phyloP scores from a whole-genome alignment of 371 early-diverging fungal species.

The Rhizopus delemar region DNA sequence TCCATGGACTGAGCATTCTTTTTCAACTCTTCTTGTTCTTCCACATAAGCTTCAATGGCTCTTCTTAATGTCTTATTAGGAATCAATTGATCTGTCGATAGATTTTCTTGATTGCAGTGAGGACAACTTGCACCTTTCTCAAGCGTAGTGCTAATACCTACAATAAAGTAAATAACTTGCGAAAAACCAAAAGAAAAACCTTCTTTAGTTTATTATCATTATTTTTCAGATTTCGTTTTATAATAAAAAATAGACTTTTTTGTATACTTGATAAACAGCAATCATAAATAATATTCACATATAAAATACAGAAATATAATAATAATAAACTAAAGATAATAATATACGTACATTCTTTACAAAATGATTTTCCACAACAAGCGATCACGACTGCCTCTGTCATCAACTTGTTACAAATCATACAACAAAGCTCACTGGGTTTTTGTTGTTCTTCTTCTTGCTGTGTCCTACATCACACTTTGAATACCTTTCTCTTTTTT shows the following conservation, averaged over 20 bases:
- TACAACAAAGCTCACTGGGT: constrained; percentile 69
- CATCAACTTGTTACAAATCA: constrained; percentile 74
- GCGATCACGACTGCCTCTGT: constrained; percentile 78
- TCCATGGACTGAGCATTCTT: constrained; percentile 21
- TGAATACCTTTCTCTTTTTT: not conserved
- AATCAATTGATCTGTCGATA: constrained; percentile 31
- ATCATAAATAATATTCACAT: not conserved
- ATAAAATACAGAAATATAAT: constrained; percentile 6
- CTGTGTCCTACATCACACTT: not conserved
- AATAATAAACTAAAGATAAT: constrained; percentile 13
- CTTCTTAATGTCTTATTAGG: constrained; percentile 40
- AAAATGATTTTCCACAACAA: constrained; percentile 87
- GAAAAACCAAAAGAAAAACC: constrained; percentile 3
- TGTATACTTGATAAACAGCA: not conserved
- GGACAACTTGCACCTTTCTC: constrained; percentile 39
- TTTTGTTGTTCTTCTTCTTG: constrained; percentile 15
- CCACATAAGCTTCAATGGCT: constrained; percentile 33
- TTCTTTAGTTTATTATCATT: constrained; percentile 4
- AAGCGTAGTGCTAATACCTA: constrained; percentile 38
- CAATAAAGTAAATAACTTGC: constrained; percentile 12
- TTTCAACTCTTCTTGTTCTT: constrained; percentile 28
- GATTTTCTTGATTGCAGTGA: constrained; percentile 34
- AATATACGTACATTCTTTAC: constrained; percentile 78
- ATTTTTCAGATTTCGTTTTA: constrained; percentile 8
- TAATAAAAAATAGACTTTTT: not conserved